These are phyloP conservation scores for Salpingoeca rosetta DNA, from an alignment of 78 protist genomes.

Conservation along the genomic window DNA sequence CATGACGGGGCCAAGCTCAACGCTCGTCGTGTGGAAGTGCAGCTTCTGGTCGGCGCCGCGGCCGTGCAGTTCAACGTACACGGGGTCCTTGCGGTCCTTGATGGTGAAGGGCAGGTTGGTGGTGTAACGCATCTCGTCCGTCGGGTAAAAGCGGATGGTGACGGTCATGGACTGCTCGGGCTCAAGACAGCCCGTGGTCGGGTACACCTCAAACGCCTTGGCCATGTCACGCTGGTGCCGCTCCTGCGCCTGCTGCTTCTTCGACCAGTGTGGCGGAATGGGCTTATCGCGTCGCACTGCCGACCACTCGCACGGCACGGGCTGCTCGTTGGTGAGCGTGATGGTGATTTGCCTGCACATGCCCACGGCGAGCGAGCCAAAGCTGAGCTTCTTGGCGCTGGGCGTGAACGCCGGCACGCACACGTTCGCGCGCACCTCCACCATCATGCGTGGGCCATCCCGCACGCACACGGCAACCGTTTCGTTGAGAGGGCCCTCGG, in stretches of 20 bases:
- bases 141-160: background rate
- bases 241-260: background rate
- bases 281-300: no score
- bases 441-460: conserved; percentile 14
- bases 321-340: no score
- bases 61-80: background rate
- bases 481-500: conserved; percentile 8
- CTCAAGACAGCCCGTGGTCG: background rate
- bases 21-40: background rate
- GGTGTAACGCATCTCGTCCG: background rate
- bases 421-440: background rate
- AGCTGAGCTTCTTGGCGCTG: no score
- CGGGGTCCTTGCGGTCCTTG: background rate
- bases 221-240: background rate
- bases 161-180: background rate
- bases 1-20: background rate
- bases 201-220: background rate
- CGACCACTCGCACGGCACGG: no score
- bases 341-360: no score
- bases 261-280: background rate
- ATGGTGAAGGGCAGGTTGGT: background rate
- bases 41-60: background rate
- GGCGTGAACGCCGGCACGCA: no score
- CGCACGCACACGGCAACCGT: conserved; percentile 3
- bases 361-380: background rate